These are phyloP conservation scores for Sporisorium sorghi DNA, from an alignment of 1,284 basidiomycete species.

Conservation along the genomic window DNA sequence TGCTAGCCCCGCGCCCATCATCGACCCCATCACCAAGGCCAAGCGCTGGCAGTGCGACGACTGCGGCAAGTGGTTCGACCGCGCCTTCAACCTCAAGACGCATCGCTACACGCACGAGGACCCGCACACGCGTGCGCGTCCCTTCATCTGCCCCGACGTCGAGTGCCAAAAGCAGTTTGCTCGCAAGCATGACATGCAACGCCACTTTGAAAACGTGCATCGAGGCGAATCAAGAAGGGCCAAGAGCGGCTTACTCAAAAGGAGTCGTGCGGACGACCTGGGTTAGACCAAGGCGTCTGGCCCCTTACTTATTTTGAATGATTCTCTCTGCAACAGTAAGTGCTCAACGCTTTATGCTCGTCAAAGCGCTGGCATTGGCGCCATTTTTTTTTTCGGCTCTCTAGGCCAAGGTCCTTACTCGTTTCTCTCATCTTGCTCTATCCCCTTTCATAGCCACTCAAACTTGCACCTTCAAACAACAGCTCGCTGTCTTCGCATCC, in stretches of 20 bases:
- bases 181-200: slow-evolving; percentile 61
- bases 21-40: slow-evolving; percentile 35
- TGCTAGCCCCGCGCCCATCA: slow-evolving; percentile 31
- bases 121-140: slow-evolving; percentile 49
- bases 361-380: not conserved
- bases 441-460: slow-evolving; percentile 28
- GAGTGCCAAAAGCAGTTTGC: slow-evolving; percentile 57
- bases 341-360: not conserved
- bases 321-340: slow-evolving; percentile 45
- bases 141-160: slow-evolving; percentile 52
- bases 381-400: not conserved
- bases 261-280: slow-evolving; percentile 43
- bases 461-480: slow-evolving; percentile 25
- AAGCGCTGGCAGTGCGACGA: slow-evolving; percentile 58
- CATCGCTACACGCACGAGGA: slow-evolving; percentile 56
- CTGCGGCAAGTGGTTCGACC: slow-evolving; percentile 60
- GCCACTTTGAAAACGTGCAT: slow-evolving; percentile 60
- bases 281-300: slow-evolving; percentile 27
- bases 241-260: slow-evolving; percentile 20
- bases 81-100: slow-evolving; percentile 63
- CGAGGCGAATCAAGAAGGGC: slow-evolving; percentile 38
- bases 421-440: not conserved
- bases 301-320: slow-evolving; percentile 40
- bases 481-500: slow-evolving; percentile 27
- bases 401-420: slow-evolving; percentile 25